phyloP scores from a whole-genome alignment of 768 basidiomycete species.

The Mycena filopes region DNA sequence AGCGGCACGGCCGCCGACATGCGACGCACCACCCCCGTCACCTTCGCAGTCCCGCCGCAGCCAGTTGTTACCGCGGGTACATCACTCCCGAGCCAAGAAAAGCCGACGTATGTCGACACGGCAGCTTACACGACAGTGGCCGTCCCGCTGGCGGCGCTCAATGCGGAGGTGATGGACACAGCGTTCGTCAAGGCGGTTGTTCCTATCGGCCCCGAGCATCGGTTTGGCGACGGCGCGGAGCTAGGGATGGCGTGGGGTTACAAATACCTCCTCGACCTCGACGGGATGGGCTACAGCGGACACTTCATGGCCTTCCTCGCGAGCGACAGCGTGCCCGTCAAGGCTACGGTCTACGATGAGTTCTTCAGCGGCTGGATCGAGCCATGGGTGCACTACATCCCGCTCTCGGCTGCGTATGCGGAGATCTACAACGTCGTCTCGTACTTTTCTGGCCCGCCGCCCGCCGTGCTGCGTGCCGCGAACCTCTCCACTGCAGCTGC shows the following conservation, averaged over 20 bases:
- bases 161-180: slow-evolving; percentile 85
- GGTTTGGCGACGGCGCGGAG: slow-evolving; percentile 80
- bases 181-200: slow-evolving; percentile 86
- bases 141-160: slow-evolving; percentile 70
- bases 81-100: too few relatives aligned
- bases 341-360: slow-evolving; percentile 91
- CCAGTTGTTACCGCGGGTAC: slow-evolving; percentile 27
- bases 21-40: slow-evolving; percentile 25
- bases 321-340: slow-evolving; percentile 90
- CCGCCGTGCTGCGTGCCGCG: slow-evolving; percentile 62
- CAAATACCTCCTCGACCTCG: slow-evolving; percentile 92
- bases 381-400: slow-evolving; percentile 97
- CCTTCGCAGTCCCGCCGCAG: slow-evolving; percentile 30
- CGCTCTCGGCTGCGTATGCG: slow-evolving; percentile 83
- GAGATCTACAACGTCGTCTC: slow-evolving; percentile 96
- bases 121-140: slow-evolving; percentile 65
- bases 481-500: slow-evolving; percentile 56
- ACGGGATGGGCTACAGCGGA: slow-evolving; percentile 97
- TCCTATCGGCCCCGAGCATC: slow-evolving; percentile 69
- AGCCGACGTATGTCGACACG: neutral
- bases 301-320: slow-evolving; percentile 87
- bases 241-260: slow-evolving; percentile 92
- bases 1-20: slow-evolving; percentile 5
- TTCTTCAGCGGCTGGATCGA: slow-evolving; percentile 93
- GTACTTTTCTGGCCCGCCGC: slow-evolving; percentile 90